Base-by-base conservation (phyloP, 208 protist genomes). In the Trypanosomatidae sp. region DNA sequence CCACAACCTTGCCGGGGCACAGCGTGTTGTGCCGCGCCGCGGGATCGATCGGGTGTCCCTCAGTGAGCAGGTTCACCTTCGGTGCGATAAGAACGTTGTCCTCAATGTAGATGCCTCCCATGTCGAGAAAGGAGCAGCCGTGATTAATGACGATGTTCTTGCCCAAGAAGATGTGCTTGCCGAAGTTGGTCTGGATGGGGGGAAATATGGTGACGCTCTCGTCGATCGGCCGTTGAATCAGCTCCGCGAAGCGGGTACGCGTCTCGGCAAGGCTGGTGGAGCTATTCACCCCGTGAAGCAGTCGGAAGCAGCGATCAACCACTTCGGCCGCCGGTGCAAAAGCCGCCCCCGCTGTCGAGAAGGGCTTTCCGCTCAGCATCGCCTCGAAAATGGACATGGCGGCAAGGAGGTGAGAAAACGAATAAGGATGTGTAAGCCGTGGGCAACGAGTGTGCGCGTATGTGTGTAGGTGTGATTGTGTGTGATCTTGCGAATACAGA, bases 101-200 rank as follows among this genome's bases (percentile, higher is more conserved):
- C 30, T 88, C 91, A 30, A 98, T 88, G 59, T 66, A 73, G 30
- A 97, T 77, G 62, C 64, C 49, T 19, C 67, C 74, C 19, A 84
- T 69, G 76, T 98, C 94, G 6, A 98, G 71, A 30, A 95, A 73
- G 2, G 81, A 75, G 74, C 81, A 94, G 46, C 85, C 67, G 71
- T 85, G 93, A 58, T 95, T 94, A 10, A 85, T 50, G 72, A 87
- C 86, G 33, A 94, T 78, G 60, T 71, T 66, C n/a, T 86, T 73
- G 10, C 89, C 89, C 19, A 93, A 4, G 8, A 68, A 62, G 28
- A 93, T 92, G 80, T 96, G 83, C 22, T 59, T 81, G 12, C 92
- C 93, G 70, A 94, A 95, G 70, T 95, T 90, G 47, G 73, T 97
- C 22, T 79, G 68, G 59, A 98, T 86, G 3, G 89, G 82, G 0